Percentiles rank a stretch among this genome's conserved stretches.
phyloP scores from a whole-genome alignment of 345 rosid genomes.

The Bretschneidera sinensis region DNA sequence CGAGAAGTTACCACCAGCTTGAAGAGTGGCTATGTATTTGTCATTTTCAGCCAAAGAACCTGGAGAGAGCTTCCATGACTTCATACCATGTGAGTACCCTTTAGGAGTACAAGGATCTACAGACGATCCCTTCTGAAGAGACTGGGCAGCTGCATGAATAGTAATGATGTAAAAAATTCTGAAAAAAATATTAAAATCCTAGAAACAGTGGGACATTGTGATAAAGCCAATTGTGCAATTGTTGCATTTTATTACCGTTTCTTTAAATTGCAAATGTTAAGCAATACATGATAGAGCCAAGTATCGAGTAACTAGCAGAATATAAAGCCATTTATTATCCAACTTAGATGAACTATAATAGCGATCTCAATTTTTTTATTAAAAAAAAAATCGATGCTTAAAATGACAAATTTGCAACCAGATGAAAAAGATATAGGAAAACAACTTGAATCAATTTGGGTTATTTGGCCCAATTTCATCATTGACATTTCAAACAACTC shows the following conservation, averaged over 20 bases:
- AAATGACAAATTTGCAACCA: background rate
- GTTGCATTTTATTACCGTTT: background rate
- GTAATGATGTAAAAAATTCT: background rate
- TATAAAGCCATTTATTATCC: background rate
- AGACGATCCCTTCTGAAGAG: slow-evolving; percentile 29
- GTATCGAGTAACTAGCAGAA: background rate
- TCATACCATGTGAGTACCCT: slow-evolving; percentile 41
- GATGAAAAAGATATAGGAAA: background rate
- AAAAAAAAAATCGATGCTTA: background rate
- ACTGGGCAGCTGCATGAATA: slow-evolving; percentile 39
- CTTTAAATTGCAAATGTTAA: background rate
- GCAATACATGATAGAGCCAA: background rate
- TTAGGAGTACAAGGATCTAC: slow-evolving; percentile 85
- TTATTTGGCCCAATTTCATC: background rate
- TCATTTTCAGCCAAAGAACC: slow-evolving; percentile 36
- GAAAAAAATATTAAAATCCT: no score
- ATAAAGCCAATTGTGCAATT: background rate
- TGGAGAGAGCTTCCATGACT: slow-evolving; percentile 32
- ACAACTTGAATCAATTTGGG: no score
- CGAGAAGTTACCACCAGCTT: slow-evolving; percentile 78
- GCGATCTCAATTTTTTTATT: background rate
- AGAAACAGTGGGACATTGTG: background rate
- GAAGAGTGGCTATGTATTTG: slow-evolving; percentile 32
- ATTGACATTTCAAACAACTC: no score
- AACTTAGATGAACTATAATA: background rate